A percentile compares a stretch with the other conserved stretches of the same genome.
Conservation (phyloP, 495 filamentous ascomycete genomes). For the Aspergillus kassunensis region DNA sequence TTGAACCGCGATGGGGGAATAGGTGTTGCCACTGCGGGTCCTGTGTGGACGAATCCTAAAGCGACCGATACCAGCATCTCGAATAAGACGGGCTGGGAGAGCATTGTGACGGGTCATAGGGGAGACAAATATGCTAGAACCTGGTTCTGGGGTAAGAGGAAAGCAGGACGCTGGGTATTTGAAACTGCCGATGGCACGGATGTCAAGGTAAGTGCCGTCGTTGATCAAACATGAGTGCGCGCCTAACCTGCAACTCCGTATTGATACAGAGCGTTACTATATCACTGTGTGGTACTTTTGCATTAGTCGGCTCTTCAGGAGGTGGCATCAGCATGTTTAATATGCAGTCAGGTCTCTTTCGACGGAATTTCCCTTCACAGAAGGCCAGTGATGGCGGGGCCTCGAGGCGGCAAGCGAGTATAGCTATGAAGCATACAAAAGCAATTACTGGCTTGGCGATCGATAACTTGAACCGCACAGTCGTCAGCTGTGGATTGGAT, state of each 20-base stretch:
- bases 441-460: conserved; percentile 81
- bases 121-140: conserved; percentile 81
- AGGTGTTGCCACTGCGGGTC: conserved; percentile 64
- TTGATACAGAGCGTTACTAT: conserved; percentile 66
- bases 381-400: conserved; percentile 48
- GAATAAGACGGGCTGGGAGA: conserved; percentile 88
- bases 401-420: conserved; percentile 36
- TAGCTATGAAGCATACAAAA: conserved; percentile 65
- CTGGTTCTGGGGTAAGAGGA: conserved; percentile 96
- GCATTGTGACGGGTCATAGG: conserved; percentile 89
- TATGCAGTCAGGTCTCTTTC: conserved; percentile 83
- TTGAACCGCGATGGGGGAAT: conserved; percentile 92
- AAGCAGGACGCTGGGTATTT: conserved; percentile 89
- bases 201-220: conserved; percentile 52
- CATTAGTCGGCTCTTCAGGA: conserved; percentile 77
- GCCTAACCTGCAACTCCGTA: background rate
- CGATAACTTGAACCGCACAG: conserved; percentile 74
- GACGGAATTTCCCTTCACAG: conserved; percentile 76
- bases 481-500: conserved; percentile 83
- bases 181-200: conserved; percentile 78
- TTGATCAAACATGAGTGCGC: background rate
- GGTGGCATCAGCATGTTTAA: conserved; percentile 93
- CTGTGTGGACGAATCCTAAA: conserved; percentile 73
- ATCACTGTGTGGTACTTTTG: conserved; percentile 90
- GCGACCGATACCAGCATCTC: conserved; percentile 54